Conservation (phyloP, 2,329 filamentous ascomycete species). For the Colletotrichum sp. region DNA sequence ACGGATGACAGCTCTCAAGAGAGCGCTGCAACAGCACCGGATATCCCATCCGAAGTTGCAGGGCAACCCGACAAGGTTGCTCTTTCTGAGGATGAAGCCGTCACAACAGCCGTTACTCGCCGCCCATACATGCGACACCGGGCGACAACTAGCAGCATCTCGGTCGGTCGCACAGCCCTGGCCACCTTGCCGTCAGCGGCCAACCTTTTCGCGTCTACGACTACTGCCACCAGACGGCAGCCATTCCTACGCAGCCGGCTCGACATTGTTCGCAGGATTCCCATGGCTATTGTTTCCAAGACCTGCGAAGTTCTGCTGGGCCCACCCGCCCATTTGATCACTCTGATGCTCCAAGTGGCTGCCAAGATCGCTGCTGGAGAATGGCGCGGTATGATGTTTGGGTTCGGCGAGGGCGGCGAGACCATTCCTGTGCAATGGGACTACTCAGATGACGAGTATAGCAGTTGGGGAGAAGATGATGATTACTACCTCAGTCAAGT, state of each 20-base stretch:
- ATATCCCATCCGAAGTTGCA: slow-evolving; percentile 10
- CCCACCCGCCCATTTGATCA: slow-evolving; percentile 80
- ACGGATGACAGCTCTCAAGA: slow-evolving; percentile 31
- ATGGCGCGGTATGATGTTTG: slow-evolving; percentile 66
- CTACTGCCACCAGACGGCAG: slow-evolving; percentile 23
- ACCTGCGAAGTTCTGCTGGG: slow-evolving; percentile 79
- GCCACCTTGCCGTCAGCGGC: slow-evolving; percentile 73
- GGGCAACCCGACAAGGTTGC: slow-evolving; percentile 9
- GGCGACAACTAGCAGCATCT: slow-evolving; percentile 56
- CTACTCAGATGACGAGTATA: slow-evolving; percentile 61
- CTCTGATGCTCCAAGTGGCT: slow-evolving; percentile 82
- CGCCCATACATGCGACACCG: slow-evolving; percentile 55
- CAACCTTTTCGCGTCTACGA: slow-evolving; percentile 64
- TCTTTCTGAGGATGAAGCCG: slow-evolving; percentile 14
- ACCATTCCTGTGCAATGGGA: slow-evolving; percentile 66
- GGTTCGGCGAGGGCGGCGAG: slow-evolving; percentile 58
- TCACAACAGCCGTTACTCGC: slow-evolving; percentile 33
- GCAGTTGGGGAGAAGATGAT: slow-evolving; percentile 64
- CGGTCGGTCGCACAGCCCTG: slow-evolving; percentile 59
- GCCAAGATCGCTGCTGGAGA: slow-evolving; percentile 72
- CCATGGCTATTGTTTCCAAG: slow-evolving; percentile 74
- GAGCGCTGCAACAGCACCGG: slow-evolving; percentile 27
- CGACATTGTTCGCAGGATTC: slow-evolving; percentile 55
- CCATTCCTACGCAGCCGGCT: slow-evolving; percentile 43
- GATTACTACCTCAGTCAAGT: slow-evolving; percentile 41